Base-by-base conservation (phyloP, 306 rosid species). In the Hippophae gyantsensis region DNA sequence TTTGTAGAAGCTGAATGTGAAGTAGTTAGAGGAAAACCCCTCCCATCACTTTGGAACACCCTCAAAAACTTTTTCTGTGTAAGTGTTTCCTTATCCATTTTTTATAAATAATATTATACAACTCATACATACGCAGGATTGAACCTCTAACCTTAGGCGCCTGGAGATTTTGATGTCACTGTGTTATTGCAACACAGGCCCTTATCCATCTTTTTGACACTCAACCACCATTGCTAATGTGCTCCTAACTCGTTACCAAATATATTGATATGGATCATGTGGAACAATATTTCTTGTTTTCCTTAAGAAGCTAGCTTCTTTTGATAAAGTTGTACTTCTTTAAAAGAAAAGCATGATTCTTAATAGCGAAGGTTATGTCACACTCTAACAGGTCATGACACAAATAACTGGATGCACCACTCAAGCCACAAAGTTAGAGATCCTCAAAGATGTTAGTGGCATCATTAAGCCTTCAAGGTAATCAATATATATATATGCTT, bases 401-500 rank as follows among this genome's bases (percentile, higher is more conserved):
- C 43, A 65, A 25, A 62, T 66, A 61, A 18, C 41, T 62, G 61
- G 64, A 13, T 56, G 55, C 69, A 68, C 69, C 13, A 65, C 74
- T 62, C 69, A 72, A 69, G n/a, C 55, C 14, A 42, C 70, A 23
- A 71, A 71, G 62, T n/a, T 65, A 13, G 62, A 54, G 54, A 77
- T 81, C 48, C 66, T 81, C 49, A 74, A 66, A 48, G 70, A 56
- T 65, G 80, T 60, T 62, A 58, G 42, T 68, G 86, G 86, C 18
- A 69, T 77, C 42, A 65, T 81, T 52, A 81, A 77, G 65, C 83
- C 86, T 0, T 65, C 83, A 65, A 81, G 86, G 86, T 81, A 7
- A 54, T 54, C 6, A 3, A 54, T 23, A 9, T 25, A 7, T 25
- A 7, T 18, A 48, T 48, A 48, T 48, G 10, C 42, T 61, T 48